Percentiles rank a stretch among this genome's conserved stretches.
phyloP scores from a whole-genome alignment of 148 eudicot genomes.

The Rhododendron ferrugineum region DNA sequence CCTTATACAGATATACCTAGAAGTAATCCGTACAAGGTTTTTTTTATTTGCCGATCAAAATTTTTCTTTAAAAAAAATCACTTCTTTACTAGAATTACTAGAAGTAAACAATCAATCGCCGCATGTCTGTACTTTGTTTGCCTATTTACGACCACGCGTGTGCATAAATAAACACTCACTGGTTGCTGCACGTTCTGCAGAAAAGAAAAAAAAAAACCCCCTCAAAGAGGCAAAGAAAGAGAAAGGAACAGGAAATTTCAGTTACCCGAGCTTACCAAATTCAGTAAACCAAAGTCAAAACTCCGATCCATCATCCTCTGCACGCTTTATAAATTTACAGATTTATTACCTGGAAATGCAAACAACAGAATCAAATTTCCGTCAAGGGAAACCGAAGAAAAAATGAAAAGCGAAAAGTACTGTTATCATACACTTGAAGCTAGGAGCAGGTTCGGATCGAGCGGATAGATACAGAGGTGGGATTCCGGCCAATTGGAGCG shows the following conservation, averaged over 20 bases:
- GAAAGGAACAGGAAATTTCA: background rate
- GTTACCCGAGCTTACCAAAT: conserved; percentile 1
- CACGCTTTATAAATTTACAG: background rate
- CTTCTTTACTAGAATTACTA: background rate
- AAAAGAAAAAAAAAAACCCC: too few species aligned
- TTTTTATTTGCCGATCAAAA: too few species aligned
- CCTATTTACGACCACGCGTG: background rate
- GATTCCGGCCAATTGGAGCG: conserved; percentile 2
- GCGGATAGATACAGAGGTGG: background rate
- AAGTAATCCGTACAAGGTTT: too few species aligned
- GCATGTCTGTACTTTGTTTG: background rate
- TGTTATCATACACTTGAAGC: background rate
- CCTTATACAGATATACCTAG: background rate
- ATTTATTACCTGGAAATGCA: background rate
- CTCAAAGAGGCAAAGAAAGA: background rate
- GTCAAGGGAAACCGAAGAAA: background rate
- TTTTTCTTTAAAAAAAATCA: background rate
- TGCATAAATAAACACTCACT: background rate
- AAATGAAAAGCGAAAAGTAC: background rate
- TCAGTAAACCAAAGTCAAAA: background rate
- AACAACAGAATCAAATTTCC: background rate
- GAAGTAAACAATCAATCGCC: background rate
- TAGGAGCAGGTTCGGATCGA: background rate
- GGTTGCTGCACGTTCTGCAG: too few species aligned
- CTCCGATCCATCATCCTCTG: background rate